Evolutionary conservation across 2,329 filamentous ascomycete genomes (phyloP), one percentile per base, ranked within the genome.

Genomic region (Sporothrix schenckii): DNA sequence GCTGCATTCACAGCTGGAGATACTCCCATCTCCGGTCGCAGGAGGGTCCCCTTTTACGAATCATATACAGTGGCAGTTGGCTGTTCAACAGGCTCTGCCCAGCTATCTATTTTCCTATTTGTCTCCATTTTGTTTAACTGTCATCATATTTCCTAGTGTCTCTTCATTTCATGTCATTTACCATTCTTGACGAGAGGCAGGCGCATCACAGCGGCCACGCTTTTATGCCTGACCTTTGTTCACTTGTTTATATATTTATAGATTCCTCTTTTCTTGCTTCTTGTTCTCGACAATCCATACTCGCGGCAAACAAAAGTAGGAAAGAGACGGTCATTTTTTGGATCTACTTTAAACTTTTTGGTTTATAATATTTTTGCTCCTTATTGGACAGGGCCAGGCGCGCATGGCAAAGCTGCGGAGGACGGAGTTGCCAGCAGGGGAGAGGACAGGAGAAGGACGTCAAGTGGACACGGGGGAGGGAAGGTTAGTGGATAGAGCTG

Each of bases 141-240:
- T 39, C 19, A 30, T 52, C 63, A 30, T 52, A 39, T 56, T 71
- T 68, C 27, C 49, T 66, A 68, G 65, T 56, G 50, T 69, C 58
- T 67, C 52, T 71, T 69, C 65, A 60, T 70, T 69, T 71, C 72
- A 61, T 72, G 70, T 72, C 54, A 73, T 66, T 68, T 69, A 71
- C 63, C 69, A 66, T 73, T 73, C 71, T 68, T 47, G 47, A 34
- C 65, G 41, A 27, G 44, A 54, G 24, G 39, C 47, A 49, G 66
- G 66, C 21, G 47, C 50, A 27, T 24, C 63, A 39, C 34, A 56
- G 65, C 67, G 68, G 47, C 34, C 27, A 13, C 16, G 63, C 58
- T 54, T 19, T 39, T 56, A 44, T 39, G 13, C 60, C 52, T n/a
- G 7, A 49, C 63, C 24, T 69, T 67, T 68, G 52, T 60, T 60